Base-by-base conservation (phyloP, 257 asterid genomes). In the Agastache rugosa region DNA sequence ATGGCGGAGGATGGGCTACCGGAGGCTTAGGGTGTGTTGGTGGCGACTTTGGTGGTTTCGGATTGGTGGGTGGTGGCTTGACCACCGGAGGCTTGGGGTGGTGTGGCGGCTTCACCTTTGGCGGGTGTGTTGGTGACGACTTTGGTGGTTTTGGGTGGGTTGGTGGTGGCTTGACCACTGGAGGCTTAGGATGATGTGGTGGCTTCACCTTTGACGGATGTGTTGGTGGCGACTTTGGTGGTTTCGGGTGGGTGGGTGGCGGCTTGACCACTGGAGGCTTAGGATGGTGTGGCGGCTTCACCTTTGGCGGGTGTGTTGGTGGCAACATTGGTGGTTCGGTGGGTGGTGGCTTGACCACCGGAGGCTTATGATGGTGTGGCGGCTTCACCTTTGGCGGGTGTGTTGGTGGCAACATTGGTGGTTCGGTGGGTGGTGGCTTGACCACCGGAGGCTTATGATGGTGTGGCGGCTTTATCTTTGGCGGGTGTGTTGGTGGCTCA, bases 31-130 rank as follows among this genome's bases (percentile, higher is more conserved):
- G 82, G 11, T 7, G 42, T 37, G 1, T 6, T 35, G 41, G 41
- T 35, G 0, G 23, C 20, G 10, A 15, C 10, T 35, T 2, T 1
- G 84, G 82, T 1, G 90, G 90, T 0, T 67, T 15, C 1, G 80
- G 34, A 29, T 29, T 29, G 34, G 37, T 4, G 4, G 37, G 37
- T 31, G 37, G 37, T 0, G 37, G 37, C 2, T 29, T 1, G 34
- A 29, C 75, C 2, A 75, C 4, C 0, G 88, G 90, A 10, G 88
- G 91, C 1, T 50, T 27, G 78, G 75, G 39, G 78, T n/a, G 83
- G 4, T 73, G 65, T 9, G 76, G 74, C 3, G 78, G 65, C 11
- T 39, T 14, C 19, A 0, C 8, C 19, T 3, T 4, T 15, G 19
- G 19, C 0, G 53, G n/a, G 6, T 45, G n/a, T 15, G 51, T 12